Conservation (phyloP, 306 rosid genomes). For the Cicer pinnatifidum region DNA sequence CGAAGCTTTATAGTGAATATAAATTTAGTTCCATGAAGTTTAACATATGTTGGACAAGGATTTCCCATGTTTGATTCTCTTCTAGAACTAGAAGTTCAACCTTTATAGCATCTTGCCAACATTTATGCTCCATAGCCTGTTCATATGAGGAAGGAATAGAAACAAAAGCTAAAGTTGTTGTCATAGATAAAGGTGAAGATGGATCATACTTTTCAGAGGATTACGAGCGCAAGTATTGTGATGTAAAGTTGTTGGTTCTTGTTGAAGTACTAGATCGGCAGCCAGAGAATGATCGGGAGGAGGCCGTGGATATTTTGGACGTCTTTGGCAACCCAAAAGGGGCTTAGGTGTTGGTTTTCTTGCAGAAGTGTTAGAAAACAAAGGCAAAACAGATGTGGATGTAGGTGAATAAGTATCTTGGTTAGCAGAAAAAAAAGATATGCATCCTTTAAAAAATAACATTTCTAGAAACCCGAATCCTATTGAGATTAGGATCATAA, state of each 20-base stretch:
- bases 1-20: too few species aligned
- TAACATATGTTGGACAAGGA: too few species aligned
- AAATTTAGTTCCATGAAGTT: too few species aligned
- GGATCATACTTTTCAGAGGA: conserved; percentile 6
- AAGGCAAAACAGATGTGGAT: neutral
- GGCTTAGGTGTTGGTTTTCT: neutral
- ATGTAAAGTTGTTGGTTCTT: neutral
- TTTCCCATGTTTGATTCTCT: too few species aligned
- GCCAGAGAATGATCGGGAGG: neutral
- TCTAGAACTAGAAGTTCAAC: neutral
- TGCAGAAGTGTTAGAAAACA: neutral
- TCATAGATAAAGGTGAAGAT: neutral
- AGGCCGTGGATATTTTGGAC: neutral
- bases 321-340: neutral
- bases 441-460: neutral
- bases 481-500: neutral
- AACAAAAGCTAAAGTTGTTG: conserved; percentile 1
- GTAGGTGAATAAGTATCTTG: neutral
- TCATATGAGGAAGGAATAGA: conserved; percentile 5
- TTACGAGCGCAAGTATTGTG: neutral
- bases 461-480: neutral
- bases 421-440: neutral
- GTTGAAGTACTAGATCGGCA: neutral
- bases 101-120: neutral
- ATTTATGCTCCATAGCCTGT: conserved; percentile 21